Evolutionary conservation across 257 asterid genomes (phyloP).

Genomic region (Petunia axillaris): DNA sequence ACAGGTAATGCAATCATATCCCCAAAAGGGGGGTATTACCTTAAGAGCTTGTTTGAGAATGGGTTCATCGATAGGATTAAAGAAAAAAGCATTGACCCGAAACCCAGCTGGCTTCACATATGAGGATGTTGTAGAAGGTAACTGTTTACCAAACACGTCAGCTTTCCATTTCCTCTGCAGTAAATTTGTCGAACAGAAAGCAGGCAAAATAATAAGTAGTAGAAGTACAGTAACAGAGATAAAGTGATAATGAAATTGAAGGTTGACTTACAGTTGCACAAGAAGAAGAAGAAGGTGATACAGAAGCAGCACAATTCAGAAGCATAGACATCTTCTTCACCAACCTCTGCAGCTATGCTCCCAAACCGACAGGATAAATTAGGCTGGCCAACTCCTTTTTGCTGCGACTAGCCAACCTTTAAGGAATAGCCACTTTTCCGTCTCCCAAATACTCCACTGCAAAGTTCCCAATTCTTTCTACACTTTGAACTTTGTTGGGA

Average conservation of each 20-base stretch:
- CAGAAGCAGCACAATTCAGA: not conserved
- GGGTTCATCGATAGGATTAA: constrained; percentile 50
- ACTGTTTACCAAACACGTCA: not conserved
- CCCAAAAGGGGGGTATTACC: constrained; percentile 34
- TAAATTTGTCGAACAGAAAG: not conserved
- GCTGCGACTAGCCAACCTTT: no score
- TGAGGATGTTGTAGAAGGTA: not conserved
- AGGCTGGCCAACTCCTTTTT: no score
- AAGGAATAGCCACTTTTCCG: no score
- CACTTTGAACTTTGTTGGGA: no score
- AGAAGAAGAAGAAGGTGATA: constrained; percentile 16
- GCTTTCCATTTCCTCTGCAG: constrained; percentile 10
- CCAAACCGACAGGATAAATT: no score
- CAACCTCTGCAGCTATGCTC: no score
- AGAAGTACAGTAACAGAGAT: not conserved
- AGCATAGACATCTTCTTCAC: not conserved
- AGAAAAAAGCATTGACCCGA: constrained; percentile 49
- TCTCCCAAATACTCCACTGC: no score
- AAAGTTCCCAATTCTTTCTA: no score
- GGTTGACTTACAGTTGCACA: not conserved
- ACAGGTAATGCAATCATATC: not conserved
- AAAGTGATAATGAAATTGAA: not conserved
- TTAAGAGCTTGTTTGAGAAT: constrained; percentile 65
- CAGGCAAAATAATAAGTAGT: not conserved
- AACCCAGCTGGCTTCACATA: constrained; percentile 23